Conservation (phyloP, 2,329 filamentous ascomycete genomes). For the Colletotrichum sp. region DNA sequence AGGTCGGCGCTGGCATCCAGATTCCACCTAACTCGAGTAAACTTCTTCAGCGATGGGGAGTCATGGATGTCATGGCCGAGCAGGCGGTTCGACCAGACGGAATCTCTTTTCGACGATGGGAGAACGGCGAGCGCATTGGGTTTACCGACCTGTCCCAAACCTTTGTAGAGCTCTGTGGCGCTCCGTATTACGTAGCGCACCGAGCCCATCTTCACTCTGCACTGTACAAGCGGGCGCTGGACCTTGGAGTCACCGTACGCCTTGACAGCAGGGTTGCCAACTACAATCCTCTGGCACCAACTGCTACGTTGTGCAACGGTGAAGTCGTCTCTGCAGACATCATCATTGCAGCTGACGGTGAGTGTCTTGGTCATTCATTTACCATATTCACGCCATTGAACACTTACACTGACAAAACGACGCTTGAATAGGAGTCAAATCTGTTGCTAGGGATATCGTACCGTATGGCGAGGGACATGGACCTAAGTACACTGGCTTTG, state of each 20-base stretch:
- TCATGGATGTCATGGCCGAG: slow-evolving; percentile 25
- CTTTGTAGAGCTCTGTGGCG: slow-evolving; percentile 29
- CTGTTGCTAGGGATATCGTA: slow-evolving; percentile 27
- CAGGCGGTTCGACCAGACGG: slow-evolving; percentile 23
- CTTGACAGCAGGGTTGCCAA: slow-evolving; percentile 27
- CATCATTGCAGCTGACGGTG: slow-evolving; percentile 40
- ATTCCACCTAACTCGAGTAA: slow-evolving; percentile 24
- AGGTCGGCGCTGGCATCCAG: slow-evolving; percentile 25
- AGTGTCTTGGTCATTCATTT: background rate
- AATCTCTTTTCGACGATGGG: slow-evolving; percentile 28
- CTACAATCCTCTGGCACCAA: slow-evolving; percentile 26
- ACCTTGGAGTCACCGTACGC: slow-evolving; percentile 28
- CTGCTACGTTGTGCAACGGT: slow-evolving; percentile 27
- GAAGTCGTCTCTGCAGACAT: slow-evolving; percentile 30
- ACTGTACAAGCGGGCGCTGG: slow-evolving; percentile 29
- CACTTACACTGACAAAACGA: background rate
- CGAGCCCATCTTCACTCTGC: slow-evolving; percentile 39
- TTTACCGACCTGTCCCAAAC: slow-evolving; percentile 23
- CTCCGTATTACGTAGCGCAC: slow-evolving; percentile 38
- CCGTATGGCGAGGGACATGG: slow-evolving; percentile 10
- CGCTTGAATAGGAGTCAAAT: slow-evolving; percentile 30
- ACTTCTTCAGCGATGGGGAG: slow-evolving; percentile 23
- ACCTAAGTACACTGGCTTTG: slow-evolving; percentile 37
- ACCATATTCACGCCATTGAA: background rate
- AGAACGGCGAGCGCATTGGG: slow-evolving; percentile 28